These are phyloP conservation scores for Cercospora sesami DNA, from an alignment of 2,329 filamentous ascomycete genomes.

Conservation along the genomic window DNA sequence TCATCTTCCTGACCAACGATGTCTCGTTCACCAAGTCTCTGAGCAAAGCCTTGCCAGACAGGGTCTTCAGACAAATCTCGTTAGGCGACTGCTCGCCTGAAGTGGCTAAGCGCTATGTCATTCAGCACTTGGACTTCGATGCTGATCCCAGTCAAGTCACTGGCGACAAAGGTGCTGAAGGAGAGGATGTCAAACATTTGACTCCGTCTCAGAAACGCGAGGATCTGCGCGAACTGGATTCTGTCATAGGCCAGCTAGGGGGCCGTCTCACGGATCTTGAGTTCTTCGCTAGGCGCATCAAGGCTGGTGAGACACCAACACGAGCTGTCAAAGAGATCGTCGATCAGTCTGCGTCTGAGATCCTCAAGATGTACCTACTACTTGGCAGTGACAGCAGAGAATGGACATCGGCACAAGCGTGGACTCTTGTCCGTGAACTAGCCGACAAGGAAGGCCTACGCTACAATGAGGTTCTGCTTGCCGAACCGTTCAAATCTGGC, in stretches of 20 bases:
- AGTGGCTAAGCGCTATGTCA: conserved; percentile 85
- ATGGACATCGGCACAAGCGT: conserved; percentile 85
- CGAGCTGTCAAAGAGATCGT: conserved; percentile 86
- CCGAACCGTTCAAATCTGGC: conserved; percentile 69
- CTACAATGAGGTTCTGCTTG: conserved; percentile 83
- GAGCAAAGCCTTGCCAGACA: conserved; percentile 82
- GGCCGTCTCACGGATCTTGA: conserved; percentile 95
- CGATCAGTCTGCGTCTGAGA: conserved; percentile 82
- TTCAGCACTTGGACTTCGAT: conserved; percentile 69
- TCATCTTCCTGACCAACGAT: conserved; percentile 90
- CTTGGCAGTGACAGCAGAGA: conserved; percentile 57
- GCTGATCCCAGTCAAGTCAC: conserved; percentile 34
- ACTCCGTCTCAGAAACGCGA: conserved; percentile 50
- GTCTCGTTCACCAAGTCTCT: conserved; percentile 84
- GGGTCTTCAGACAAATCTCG: conserved; percentile 82
- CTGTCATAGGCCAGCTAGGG: conserved; percentile 77
- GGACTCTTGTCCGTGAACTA: conserved; percentile 80
- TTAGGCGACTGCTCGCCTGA: conserved; percentile 81
- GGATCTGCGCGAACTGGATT: conserved; percentile 72
- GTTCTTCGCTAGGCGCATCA: conserved; percentile 85
- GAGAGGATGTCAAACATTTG: conserved; percentile 45
- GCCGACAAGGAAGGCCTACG: conserved; percentile 67
- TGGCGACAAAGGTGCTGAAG: conserved; percentile 41
- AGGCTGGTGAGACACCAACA: conserved; percentile 78
- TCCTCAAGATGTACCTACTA: conserved; percentile 88